Evolutionary conservation across 2,329 filamentous ascomycete genomes (phyloP).

Genomic region (Gaeumannomyces tritici): DNA sequence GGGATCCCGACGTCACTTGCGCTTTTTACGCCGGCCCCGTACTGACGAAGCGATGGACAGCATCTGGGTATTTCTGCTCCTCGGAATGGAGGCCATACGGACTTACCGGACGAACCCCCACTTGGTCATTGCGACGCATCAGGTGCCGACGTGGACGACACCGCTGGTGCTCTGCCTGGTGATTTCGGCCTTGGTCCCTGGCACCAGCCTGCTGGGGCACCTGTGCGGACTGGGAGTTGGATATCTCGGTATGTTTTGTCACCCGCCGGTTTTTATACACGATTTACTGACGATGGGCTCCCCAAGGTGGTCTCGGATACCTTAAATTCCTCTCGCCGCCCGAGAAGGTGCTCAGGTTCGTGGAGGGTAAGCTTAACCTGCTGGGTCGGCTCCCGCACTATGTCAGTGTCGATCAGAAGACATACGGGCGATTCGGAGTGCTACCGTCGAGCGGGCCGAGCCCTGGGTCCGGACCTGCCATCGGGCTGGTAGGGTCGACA

Average conservation of each 20-base stretch:
- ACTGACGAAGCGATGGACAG: constrained; percentile 31
- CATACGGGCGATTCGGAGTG: constrained; percentile 84
- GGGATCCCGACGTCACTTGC: constrained; percentile 11
- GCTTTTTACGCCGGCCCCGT: not conserved
- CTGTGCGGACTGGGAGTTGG: constrained; percentile 75
- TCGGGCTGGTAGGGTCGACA: constrained; percentile 53
- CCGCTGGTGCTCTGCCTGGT: constrained; percentile 71
- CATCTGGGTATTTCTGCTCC: constrained; percentile 84
- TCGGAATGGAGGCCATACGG: constrained; percentile 78
- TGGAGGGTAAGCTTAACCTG: constrained; percentile 82
- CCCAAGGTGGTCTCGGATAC: constrained; percentile 70
- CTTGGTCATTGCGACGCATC: constrained; percentile 50
- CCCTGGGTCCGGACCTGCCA: constrained; percentile 31
- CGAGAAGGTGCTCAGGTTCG: constrained; percentile 77
- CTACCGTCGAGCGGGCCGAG: constrained; percentile 48
- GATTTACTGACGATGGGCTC: constrained; percentile 11
- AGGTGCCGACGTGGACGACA: constrained; percentile 87
- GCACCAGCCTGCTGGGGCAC: constrained; percentile 79
- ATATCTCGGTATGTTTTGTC: constrained; percentile 61
- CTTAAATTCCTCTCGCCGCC: constrained; percentile 84
- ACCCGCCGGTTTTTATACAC: not conserved
- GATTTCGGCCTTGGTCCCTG: constrained; percentile 66
- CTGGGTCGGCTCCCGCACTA: constrained; percentile 81
- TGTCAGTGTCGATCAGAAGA: constrained; percentile 91
- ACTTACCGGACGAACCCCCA: constrained; percentile 74